These are phyloP conservation scores for Trichosporon asahii DNA, from an alignment of 1,284 basidiomycete species.

Conservation along the genomic window DNA sequence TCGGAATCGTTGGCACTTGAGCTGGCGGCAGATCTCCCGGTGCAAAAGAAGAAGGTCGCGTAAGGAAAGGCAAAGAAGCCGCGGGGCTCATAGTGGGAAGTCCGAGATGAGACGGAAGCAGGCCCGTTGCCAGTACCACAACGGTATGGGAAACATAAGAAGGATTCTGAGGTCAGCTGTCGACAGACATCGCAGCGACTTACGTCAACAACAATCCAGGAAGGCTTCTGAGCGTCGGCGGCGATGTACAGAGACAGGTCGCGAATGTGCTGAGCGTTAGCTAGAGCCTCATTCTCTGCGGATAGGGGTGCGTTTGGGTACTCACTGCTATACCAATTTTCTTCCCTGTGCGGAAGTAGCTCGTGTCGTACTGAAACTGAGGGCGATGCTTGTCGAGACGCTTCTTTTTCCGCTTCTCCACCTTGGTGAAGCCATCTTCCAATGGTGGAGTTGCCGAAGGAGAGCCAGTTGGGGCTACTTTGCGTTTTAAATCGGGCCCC, in stretches of 20 bases:
- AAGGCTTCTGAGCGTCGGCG: constrained; percentile 73
- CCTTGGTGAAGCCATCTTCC: constrained; percentile 63
- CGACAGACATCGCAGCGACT: constrained; percentile 22
- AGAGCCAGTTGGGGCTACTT: not conserved
- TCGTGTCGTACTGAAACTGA: constrained; percentile 71
- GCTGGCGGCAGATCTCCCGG: constrained; percentile 35
- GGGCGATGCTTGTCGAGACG: constrained; percentile 67
- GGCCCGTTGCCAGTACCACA: constrained; percentile 71
- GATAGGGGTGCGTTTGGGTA: constrained; percentile 16
- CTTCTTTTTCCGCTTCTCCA: constrained; percentile 69
- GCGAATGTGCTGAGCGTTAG: constrained; percentile 65
- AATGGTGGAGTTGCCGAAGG: not conserved
- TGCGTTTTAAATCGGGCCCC: constrained; percentile 13
- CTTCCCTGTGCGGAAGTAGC: constrained; percentile 67
- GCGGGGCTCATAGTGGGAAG: constrained; percentile 59
- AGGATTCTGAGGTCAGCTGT: constrained; percentile 59
- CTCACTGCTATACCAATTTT: constrained; percentile 72
- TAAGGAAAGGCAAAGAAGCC: constrained; percentile 60
- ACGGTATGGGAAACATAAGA: constrained; percentile 71
- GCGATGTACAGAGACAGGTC: constrained; percentile 75
- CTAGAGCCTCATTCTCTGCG: constrained; percentile 2
- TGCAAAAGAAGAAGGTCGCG: constrained; percentile 53
- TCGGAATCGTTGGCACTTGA: constrained; percentile 68
- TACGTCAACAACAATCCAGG: constrained; percentile 80
- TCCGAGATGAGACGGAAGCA: constrained; percentile 66